phyloP scores from a whole-genome alignment of 805 yeast species.

The Candida berthetii region DNA sequence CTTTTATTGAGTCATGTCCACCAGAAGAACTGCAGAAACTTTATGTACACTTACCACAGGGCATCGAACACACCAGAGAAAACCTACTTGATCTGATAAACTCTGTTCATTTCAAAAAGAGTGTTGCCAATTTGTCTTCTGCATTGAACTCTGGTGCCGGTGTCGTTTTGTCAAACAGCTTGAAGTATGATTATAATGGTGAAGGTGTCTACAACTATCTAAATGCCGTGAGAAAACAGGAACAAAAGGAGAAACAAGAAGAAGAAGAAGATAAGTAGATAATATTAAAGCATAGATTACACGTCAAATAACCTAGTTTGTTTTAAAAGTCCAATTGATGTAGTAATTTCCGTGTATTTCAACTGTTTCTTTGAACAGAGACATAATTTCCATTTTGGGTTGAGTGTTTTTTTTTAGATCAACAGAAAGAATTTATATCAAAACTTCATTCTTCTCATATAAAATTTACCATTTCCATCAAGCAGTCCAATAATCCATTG shows the following conservation, averaged over 20 bases:
- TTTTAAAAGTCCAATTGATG: no score
- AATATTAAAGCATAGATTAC: no score
- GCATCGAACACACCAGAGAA: constrained; percentile 27
- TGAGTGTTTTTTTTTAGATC: no score
- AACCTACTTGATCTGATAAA: constrained; percentile 37
- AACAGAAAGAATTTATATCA: no score
- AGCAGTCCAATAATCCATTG: no score
- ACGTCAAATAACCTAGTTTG: no score
- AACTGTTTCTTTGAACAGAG: no score
- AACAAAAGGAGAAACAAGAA: constrained; percentile 5
- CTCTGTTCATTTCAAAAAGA: constrained; percentile 42
- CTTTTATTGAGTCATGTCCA: constrained; percentile 14
- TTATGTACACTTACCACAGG: constrained; percentile 36
- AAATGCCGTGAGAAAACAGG: constrained; percentile 30
- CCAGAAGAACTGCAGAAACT: constrained; percentile 26
- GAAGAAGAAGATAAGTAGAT: neutral
- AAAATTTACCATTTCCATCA: no score
- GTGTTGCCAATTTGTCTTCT: constrained; percentile 32
- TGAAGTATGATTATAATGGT: constrained; percentile 44
- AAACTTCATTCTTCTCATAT: no score
- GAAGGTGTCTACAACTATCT: constrained; percentile 51
- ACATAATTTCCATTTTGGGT: no score
- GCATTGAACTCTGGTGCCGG: constrained; percentile 44
- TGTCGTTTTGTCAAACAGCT: constrained; percentile 38
- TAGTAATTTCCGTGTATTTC: no score